Base-by-base conservation (phyloP, 495 filamentous ascomycete species). In the Trichoderma erinaceum region DNA sequence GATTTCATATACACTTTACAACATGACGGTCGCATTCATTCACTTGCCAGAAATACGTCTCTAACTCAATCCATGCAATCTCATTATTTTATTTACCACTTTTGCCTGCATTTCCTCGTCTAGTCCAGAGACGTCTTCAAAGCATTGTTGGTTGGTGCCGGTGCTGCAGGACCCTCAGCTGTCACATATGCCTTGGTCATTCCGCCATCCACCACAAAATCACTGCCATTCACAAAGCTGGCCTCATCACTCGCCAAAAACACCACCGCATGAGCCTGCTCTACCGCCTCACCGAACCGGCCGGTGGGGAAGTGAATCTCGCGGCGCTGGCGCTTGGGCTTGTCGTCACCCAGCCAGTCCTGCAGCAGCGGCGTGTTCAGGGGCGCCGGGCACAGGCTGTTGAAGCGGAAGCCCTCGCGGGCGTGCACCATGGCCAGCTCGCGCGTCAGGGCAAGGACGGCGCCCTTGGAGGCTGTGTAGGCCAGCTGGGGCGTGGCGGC, bases 141-240 rank as follows among this genome's bases (percentile, higher is more conserved):
- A 21, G 83, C 83, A 69, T 88, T 87, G 78, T 97, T 97, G 73
- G 79, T 77, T 27, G 94, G 94, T 13, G 90, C 85, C 70, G 81
- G 70, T 15, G 87, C 80, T 3, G 92, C 80, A 2, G 89, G 87
- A 23, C 94, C 94, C 78, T 97, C 91, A 4, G 94, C 85, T 3
- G 95, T 98, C 41, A 97, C 90, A 76, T 98, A 98, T 27, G 93
- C 93, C 84, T 90, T 97, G 70, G 87, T 94, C 91, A 99, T 91
- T 32, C 95, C 95, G 52, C 94, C 94, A 73, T 98, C 95, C n/a
- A 98, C 94, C 10, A 94, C 88, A 79, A 99, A 96, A 71, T 98
- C 95, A 64, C 84, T 79, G 3, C 91, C 95, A 69, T 95, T 98
- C 63, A 97, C 89, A 70, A 97, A 99, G 78, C 91, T 90, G 74